Conservation (phyloP, 2,329 filamentous ascomycete genomes). For the Calonectria pseudoturangicola region DNA sequence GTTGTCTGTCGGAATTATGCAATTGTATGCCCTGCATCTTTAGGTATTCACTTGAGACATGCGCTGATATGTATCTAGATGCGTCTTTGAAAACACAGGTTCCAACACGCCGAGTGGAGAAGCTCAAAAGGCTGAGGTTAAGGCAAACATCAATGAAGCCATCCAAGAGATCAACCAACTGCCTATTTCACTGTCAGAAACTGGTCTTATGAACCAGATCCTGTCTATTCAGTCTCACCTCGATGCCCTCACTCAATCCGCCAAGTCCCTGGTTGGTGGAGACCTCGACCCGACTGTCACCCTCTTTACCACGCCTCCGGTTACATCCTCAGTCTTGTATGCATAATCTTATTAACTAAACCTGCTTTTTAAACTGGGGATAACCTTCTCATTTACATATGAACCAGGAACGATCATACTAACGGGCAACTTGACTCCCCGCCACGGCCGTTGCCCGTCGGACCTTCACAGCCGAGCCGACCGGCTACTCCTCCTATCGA, state of each 20-base stretch:
- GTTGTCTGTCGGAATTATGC: not conserved
- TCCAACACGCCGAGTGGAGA: not conserved
- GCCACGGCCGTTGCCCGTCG: not conserved
- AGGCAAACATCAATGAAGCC: not conserved
- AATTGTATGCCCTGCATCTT: not conserved
- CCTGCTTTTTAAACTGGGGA: too few species aligned
- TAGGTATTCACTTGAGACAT: too few species aligned
- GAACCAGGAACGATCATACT: not conserved
- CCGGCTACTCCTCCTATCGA: not conserved
- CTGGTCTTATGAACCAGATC: slow-evolving; percentile 1
- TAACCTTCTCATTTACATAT: not conserved
- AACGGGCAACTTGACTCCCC: not conserved
- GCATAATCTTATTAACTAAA: not conserved
- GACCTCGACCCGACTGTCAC: not conserved
- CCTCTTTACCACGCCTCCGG: not conserved
- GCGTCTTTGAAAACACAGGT: not conserved
- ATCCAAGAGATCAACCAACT: slow-evolving; percentile 4
- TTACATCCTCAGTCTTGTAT: slow-evolving; percentile 6
- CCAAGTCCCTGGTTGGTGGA: not conserved
- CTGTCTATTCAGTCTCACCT: slow-evolving; percentile 12
- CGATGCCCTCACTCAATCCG: not conserved
- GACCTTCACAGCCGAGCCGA: not conserved
- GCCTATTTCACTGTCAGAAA: not conserved
- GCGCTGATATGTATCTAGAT: not conserved
- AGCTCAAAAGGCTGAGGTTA: not conserved